Evolutionary conservation across 805 yeast genomes (phyloP), one percentile per base, ranked within the genome.

Genomic region (Candida maesae): DNA sequence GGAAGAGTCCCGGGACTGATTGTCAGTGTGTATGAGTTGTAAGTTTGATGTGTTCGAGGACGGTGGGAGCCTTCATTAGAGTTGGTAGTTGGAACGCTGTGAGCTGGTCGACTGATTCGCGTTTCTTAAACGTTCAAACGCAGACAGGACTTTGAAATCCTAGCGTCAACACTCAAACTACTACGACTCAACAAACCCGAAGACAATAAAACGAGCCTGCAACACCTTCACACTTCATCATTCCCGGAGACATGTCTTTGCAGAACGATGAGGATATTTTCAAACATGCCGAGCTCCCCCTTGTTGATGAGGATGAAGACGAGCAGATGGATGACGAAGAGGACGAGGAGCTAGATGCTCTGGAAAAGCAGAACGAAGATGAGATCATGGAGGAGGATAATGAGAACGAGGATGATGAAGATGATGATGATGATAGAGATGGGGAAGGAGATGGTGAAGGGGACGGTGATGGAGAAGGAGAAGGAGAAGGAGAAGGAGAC

Each of bases 321-420:
- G 57, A 54, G 8, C 60, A 50, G 6, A 53, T 41, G 18, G 53
- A 48, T 9, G 56, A 52, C 15, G 52, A 52, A n/a, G 55, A 51
- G 9, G 61, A 59, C n/a, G 54, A 47, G 16, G 60, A 55, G 13
- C 68, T 67, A 29, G 53, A 50, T 11, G 51, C 44, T 18, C 44
- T 38, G 17, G 52, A 51, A 30, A 42, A 45, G 26, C 50, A 50
- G 15, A 50, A 54, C 19, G 61, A 52, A 4, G 56, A 56, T 6
- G 57, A 55, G 14, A 64, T 56, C 7, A 50, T 41, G 11, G 62
- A 55, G 6, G 62, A 55, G 8, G 55, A 51, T 13, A 66, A 61
- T n/a, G 53, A 53, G 13, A 50, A 53, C 23, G 52, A 51, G 18
- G 60, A 43, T 7, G 52, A 52, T 7, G 60, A 47, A 4, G 57